Conservation (phyloP, 306 rosid genomes). For the Medicago ruthenica region DNA sequence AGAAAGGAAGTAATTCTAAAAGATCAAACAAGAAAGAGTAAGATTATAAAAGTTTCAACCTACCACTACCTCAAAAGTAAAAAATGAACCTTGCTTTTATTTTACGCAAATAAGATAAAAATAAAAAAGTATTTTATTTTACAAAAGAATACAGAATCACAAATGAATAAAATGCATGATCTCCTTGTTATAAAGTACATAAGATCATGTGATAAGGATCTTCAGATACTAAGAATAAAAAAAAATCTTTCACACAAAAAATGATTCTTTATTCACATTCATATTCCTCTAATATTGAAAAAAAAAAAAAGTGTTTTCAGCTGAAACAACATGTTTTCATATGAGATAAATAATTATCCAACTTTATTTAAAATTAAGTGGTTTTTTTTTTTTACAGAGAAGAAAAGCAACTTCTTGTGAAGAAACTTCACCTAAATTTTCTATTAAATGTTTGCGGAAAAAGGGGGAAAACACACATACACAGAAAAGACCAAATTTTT, state of each 20-base stretch:
- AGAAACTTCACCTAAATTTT: slow-evolving; percentile 29
- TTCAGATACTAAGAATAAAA: slow-evolving; percentile 21
- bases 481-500: neutral
- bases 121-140: neutral
- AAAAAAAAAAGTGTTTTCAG: neutral
- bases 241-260: neutral
- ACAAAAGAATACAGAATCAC: neutral
- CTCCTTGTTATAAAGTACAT: slow-evolving; percentile 12
- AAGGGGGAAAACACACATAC: neutral
- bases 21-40: slow-evolving; percentile 39
- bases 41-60: slow-evolving; percentile 29
- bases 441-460: neutral
- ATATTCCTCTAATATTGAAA: neutral
- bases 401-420: neutral
- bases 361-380: neutral
- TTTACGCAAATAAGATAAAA: neutral
- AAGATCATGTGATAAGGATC: slow-evolving; percentile 21
- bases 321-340: neutral
- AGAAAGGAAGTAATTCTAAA: slow-evolving; percentile 31
- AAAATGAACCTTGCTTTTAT: slow-evolving; percentile 15
- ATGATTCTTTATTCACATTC: slow-evolving; percentile 8
- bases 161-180: neutral
- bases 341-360: neutral
- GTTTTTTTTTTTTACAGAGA: neutral
- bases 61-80: slow-evolving; percentile 24